phyloP scores from a whole-genome alignment of 805 yeast species.

The Wickerhamiella parazyma region DNA sequence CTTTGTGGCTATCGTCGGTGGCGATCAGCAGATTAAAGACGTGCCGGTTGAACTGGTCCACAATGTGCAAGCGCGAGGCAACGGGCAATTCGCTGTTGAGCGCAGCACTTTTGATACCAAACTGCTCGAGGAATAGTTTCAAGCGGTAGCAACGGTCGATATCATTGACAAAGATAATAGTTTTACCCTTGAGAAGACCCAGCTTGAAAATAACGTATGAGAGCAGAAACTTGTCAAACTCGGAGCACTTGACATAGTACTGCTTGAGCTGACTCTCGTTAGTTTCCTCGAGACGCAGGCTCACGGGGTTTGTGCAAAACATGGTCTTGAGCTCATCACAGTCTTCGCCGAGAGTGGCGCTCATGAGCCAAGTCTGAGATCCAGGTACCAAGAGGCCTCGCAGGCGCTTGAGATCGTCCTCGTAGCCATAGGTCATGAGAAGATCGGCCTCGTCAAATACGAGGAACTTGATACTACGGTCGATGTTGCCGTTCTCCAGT shows the following conservation, averaged over 20 bases:
- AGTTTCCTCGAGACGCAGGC: constrained; percentile 65
- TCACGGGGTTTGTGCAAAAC: constrained; percentile 74
- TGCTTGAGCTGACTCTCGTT: constrained; percentile 52
- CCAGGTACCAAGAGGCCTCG: constrained; percentile 46
- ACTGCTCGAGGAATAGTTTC: constrained; percentile 82
- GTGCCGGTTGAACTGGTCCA: constrained; percentile 86
- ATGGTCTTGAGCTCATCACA: constrained; percentile 58
- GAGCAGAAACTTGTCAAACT: constrained; percentile 80
- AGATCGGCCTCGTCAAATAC: constrained; percentile 95
- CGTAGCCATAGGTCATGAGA: constrained; percentile 77
- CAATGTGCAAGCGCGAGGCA: constrained; percentile 86
- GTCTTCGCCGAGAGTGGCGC: constrained; percentile 88
- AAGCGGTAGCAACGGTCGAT: constrained; percentile 92
- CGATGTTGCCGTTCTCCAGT: constrained; percentile 32
- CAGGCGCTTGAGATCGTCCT: constrained; percentile 64
- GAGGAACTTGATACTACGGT: constrained; percentile 47
- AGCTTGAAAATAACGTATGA: constrained; percentile 87
- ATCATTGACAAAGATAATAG: constrained; percentile 79
- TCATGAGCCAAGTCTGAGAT: constrained; percentile 84
- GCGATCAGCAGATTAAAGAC: constrained; percentile 81
- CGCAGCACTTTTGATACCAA: constrained; percentile 80
- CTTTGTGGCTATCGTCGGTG: constrained; percentile 52
- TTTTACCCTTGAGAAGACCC: constrained; percentile 77
- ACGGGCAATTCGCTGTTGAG: constrained; percentile 86
- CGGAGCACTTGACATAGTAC: constrained; percentile 73